phyloP scores from a whole-genome alignment of 768 basidiomycete species.

The Pleurotus pulmonarius region DNA sequence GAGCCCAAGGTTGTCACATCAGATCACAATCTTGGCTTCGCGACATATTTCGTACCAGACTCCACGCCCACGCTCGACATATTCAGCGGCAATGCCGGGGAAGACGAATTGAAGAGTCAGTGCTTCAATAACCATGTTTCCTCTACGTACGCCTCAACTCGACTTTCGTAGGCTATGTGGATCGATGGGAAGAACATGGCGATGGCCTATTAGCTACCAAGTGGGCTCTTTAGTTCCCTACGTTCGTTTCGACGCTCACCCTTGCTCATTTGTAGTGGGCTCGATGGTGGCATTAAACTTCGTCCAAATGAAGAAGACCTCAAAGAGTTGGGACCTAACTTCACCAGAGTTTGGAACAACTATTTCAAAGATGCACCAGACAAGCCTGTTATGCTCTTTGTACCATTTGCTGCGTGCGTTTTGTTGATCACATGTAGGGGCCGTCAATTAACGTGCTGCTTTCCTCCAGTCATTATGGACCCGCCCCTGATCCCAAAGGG shows the following conservation, averaged over 20 bases:
- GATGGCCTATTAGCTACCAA: conserved; percentile 51
- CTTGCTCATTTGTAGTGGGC: conserved; percentile 28
- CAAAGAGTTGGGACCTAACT: conserved; percentile 44
- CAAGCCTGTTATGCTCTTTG: conserved; percentile 49
- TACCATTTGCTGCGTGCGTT: conserved; percentile 36
- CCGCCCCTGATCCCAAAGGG: conserved; percentile 14
- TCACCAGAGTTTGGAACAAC: conserved; percentile 43
- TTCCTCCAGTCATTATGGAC: background rate
- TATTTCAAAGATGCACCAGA: conserved; percentile 51
- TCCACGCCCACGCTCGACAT: conserved; percentile 47
- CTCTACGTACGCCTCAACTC: background rate
- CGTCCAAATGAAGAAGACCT: conserved; percentile 50
- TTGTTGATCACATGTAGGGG: background rate
- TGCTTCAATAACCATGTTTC: background rate
- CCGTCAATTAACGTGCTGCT: background rate
- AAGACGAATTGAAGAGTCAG: conserved; percentile 38
- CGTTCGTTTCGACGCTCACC: background rate
- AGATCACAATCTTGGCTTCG: conserved; percentile 39
- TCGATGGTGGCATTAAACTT: conserved; percentile 55
- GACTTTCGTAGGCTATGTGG: conserved; percentile 14
- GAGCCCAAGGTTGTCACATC: background rate
- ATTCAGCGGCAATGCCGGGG: conserved; percentile 27
- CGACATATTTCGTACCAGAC: conserved; percentile 39
- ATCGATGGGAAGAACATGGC: conserved; percentile 30
- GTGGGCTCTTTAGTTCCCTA: conserved; percentile 24